Conservation (phyloP, 1,139 yeast species). For the Taphrina deformans region DNA sequence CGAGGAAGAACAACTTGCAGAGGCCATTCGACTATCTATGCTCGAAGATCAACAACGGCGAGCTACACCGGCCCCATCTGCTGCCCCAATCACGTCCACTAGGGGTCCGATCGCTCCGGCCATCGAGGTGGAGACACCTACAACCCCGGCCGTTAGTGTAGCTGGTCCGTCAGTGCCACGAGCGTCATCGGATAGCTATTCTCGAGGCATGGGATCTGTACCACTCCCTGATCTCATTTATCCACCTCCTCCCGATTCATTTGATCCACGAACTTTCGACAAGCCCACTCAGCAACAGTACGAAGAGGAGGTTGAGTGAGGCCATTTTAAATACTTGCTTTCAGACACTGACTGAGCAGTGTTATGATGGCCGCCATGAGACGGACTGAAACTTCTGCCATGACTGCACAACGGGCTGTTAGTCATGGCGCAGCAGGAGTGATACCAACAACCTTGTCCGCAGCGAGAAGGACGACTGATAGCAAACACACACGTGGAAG, state of each 20-base stretch:
- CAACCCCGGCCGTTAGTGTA: slow-evolving; percentile 2
- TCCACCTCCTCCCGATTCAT: slow-evolving; percentile 28
- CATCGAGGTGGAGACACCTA: neutral
- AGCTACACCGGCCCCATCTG: neutral
- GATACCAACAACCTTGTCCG: neutral
- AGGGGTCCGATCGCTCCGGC: neutral
- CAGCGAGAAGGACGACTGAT: neutral
- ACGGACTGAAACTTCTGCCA: neutral
- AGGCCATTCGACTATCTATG: slow-evolving; percentile 69
- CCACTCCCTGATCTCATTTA: slow-evolving; percentile 26
- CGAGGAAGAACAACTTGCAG: slow-evolving; percentile 23
- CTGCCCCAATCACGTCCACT: neutral
- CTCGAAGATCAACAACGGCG: slow-evolving; percentile 65
- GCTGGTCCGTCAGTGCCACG: slow-evolving; percentile 9
- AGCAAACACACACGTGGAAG: neutral
- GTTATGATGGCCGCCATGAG: slow-evolving; percentile 7
- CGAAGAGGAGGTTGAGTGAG: slow-evolving; percentile 18
- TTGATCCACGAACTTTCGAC: neutral
- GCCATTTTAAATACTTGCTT: neutral
- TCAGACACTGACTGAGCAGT: neutral
- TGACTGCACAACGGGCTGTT: slow-evolving; percentile 12
- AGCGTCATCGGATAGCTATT: slow-evolving; percentile 8
- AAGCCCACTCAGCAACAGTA: slow-evolving; percentile 4
- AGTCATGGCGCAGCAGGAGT: neutral
- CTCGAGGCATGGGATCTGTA: slow-evolving; percentile 7